phyloP scores from a whole-genome alignment of 2,329 filamentous ascomycete genomes.

The Lasiodiplodia sp. region DNA sequence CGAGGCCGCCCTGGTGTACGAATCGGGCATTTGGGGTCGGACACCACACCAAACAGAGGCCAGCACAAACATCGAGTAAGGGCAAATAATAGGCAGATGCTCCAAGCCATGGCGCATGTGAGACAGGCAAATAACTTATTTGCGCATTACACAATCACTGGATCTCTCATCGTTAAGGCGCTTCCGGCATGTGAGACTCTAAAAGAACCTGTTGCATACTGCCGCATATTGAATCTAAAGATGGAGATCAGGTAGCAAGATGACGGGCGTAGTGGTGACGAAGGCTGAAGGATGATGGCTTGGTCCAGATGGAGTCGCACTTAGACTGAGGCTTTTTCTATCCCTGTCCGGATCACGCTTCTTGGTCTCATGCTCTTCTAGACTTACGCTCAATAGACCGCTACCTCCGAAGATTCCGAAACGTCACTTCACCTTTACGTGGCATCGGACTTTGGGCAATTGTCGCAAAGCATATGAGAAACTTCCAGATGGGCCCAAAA shows the following conservation, averaged over 20 bases:
- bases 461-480: too few relatives aligned
- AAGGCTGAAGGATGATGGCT: neutral
- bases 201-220: neutral
- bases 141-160: neutral
- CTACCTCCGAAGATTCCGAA: too few relatives aligned
- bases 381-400: neutral
- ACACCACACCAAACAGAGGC: neutral
- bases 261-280: neutral
- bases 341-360: too few relatives aligned
- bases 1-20: neutral
- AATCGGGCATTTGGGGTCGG: neutral
- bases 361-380: neutral
- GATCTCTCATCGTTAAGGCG: neutral
- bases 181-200: neutral
- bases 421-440: too few relatives aligned
- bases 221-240: neutral
- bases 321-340: too few relatives aligned
- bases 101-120: too few relatives aligned
- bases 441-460: too few relatives aligned
- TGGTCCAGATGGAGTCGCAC: too few relatives aligned
- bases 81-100: neutral
- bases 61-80: neutral
- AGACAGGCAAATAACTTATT: neutral
- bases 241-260: neutral
- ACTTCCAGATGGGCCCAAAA: too few relatives aligned